Evolutionary conservation across 1,284 basidiomycete species (phyloP), one percentile per base, ranked within the genome.

Genomic region (Cerioporus squamosus): DNA sequence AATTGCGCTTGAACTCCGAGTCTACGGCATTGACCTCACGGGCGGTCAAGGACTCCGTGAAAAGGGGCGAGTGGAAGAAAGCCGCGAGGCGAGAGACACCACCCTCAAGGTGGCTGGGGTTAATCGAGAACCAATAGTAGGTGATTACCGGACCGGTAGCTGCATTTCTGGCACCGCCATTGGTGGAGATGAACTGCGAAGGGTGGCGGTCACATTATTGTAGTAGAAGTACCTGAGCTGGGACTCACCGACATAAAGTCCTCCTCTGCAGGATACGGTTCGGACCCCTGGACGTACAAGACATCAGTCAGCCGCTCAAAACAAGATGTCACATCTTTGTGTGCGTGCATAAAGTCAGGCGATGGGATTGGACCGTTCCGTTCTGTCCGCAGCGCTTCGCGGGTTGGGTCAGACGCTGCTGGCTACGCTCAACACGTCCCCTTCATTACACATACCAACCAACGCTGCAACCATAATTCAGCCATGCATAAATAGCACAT

Each of bases 11-110:
- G 77, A 87, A 83, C 70, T 91, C 88, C 31, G 83, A 85, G 67
- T 90, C 84, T 29, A 91, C 87, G 7, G 87, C 87, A 53, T 86
- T 81, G 69, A 88, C 82, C 72, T 91, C 88, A 40, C 87, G 77
- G 64, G 86, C 81, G 6, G 86, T 84, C 66, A 86, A 86, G 52
- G 81, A 82, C 14, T 78, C 68, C 43, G 82, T 79, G 75, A 91
- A 90, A 36, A 87, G 74, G 0, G 88, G 88, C 42, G 84, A 77
- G 56, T 80, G 77, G 74, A 90, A 90, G 78, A 90, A 90, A 20
- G 85, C 85, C 2, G 85, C 79, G 68, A 88, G 87, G 17, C 86
- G 79, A 57, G 85, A 79, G 20, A 91, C 75, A 8, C 85, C 87
- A 33, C 80, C 81, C 26, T 79, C 73, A 9, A 90, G 78, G 38